Conservation (phyloP, 2,329 filamentous ascomycete genomes). For the Sclerotinia sclerotiorum region DNA sequence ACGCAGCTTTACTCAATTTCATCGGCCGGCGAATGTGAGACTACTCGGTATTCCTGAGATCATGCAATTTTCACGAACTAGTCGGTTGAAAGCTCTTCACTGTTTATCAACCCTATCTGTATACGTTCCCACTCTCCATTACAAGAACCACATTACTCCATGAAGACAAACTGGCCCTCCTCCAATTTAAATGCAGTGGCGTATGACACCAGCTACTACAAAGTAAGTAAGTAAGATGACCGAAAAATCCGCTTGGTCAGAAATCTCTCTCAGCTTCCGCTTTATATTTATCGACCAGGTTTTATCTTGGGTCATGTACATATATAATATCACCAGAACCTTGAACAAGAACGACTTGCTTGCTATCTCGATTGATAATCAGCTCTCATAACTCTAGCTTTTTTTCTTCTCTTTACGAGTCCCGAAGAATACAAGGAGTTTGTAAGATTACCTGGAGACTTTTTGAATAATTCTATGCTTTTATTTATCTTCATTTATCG, state of each 20-base stretch:
- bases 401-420: background rate
- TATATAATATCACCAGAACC: background rate
- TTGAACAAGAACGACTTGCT: background rate
- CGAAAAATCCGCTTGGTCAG: background rate
- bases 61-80: background rate
- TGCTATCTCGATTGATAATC: too few species aligned
- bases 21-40: background rate
- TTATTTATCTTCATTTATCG: background rate
- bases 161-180: too few species aligned
- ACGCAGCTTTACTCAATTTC: background rate
- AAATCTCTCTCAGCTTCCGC: background rate
- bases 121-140: too few species aligned
- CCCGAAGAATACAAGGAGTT: too few species aligned
- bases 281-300: background rate
- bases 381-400: background rate
- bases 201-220: background rate
- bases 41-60: background rate
- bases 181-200: fast-evolving
- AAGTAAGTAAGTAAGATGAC: background rate
- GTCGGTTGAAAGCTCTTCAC: background rate
- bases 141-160: too few species aligned
- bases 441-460: background rate
- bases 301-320: background rate
- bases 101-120: background rate
- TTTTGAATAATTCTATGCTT: background rate